Evolutionary conservation across 176 grass and related monocot genomes (phyloP).

Genomic region (Oryza glaberrima): DNA sequence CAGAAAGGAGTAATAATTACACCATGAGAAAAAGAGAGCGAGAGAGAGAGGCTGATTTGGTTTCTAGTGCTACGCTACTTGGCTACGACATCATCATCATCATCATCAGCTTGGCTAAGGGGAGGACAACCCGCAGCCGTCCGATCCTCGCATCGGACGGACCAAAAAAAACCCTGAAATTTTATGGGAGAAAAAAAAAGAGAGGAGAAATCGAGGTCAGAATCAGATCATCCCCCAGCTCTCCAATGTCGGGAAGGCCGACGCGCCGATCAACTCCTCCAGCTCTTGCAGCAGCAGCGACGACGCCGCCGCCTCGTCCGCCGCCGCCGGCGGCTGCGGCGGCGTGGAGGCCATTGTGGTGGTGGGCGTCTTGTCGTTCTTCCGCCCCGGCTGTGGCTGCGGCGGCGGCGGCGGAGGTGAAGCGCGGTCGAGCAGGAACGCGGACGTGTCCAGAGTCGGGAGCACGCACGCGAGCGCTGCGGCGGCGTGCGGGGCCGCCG

Average conservation of each 20-base stretch:
- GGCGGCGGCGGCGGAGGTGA: background rate
- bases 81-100: background rate
- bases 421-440: constrained; percentile 45
- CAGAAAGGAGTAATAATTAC: background rate
- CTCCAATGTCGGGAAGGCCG: constrained; percentile 48
- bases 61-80: background rate
- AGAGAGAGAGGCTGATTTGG: background rate
- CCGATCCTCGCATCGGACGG: constrained; percentile 10
- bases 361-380: background rate
- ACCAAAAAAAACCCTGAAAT: background rate
- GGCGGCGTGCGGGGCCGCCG: background rate
- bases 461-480: constrained; percentile 22
- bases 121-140: background rate
- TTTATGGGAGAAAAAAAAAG: background rate
- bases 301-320: background rate
- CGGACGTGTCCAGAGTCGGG: constrained; percentile 63
- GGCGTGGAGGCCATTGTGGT: background rate
- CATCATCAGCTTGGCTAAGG: too few relatives aligned
- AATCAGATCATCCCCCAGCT: constrained; percentile 46
- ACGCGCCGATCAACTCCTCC: constrained; percentile 34
- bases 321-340: background rate
- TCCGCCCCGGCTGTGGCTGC: background rate
- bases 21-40: background rate
- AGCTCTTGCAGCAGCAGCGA: constrained; percentile 36
- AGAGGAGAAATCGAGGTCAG: background rate